Evolutionary conservation across 2,329 filamentous ascomycete species (phyloP), one percentile per base, ranked within the genome.

Genomic region (Knufia petricola): DNA sequence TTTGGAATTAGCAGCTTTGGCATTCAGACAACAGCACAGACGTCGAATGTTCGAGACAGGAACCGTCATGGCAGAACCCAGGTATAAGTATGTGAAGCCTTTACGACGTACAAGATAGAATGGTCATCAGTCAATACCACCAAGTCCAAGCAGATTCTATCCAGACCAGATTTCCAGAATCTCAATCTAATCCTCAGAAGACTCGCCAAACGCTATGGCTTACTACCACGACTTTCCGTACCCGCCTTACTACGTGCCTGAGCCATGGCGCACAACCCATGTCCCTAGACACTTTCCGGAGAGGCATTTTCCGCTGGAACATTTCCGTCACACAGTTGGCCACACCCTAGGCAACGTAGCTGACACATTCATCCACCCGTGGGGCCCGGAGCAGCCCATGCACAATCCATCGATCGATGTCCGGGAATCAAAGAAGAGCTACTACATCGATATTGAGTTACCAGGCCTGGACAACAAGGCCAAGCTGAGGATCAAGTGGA

Each of bases 371-470:
- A 19, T 34, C 19, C 41, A 44, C 26, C 41, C 41, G 4, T 44
- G 17, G 17, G 41, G 17, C 9, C 17, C 3, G 6, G 41, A 32
- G 3, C 13, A 2, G 2, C 41, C 24, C n/a, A 32, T 34, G 6
- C 15, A 6, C 17, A 48, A 4, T 20, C 41, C 41, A 19, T 19
- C 4, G 8, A 32, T 20, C 26, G 55, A 58, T 26, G 41, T 58
- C 10, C 52, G 56, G 39, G 56, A 58, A 37, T 52, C 55, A 10
- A 30, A 28, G 20, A 49, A 32, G 17, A 52, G 46, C 36, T 58
- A 57, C 50, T 56, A 55, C 47, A 28, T 58, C 34, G 56, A 58
- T 15, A 46, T 58, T 48, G 56, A 58, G 28, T 23, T 58, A 31
- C 55, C 56, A 7, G 56, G 56, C 8, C 28, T 58, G 41, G 50